These are phyloP conservation scores for Krasilnikovozyma curviuscula DNA, from an alignment of 768 basidiomycete species.

Conservation along the genomic window DNA sequence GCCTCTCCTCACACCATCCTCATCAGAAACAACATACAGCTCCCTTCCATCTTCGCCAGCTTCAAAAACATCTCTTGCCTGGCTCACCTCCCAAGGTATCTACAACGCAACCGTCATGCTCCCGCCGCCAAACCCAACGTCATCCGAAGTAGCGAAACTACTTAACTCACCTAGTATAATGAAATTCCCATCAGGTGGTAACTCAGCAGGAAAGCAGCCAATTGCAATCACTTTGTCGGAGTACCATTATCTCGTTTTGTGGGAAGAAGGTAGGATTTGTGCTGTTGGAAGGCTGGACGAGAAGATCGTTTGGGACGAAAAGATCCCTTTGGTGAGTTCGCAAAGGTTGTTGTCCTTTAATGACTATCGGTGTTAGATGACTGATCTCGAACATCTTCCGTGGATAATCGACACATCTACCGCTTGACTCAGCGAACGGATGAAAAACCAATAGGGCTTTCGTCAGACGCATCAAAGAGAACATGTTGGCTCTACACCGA, in stretches of 20 bases:
- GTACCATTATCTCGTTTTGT: constrained; percentile 77
- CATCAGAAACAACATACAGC: background rate
- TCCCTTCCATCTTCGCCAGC: background rate
- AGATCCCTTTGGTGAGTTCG: constrained; percentile 49
- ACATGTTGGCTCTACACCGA: constrained; percentile 92
- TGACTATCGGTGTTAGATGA: background rate
- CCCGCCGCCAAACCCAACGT: background rate
- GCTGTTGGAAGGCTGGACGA: constrained; percentile 67
- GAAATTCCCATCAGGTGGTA: background rate
- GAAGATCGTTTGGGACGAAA: constrained; percentile 61
- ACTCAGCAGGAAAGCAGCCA: constrained; percentile 33
- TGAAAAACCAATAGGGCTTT: constrained; percentile 52
- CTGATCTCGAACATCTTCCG: background rate
- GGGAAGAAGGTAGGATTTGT: constrained; percentile 52
- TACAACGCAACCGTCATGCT: background rate
- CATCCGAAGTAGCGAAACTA: too few species aligned
- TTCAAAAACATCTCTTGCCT: background rate
- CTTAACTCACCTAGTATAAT: background rate
- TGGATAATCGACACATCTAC: background rate
- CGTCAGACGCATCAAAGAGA: constrained; percentile 63
- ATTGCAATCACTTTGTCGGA: constrained; percentile 66
- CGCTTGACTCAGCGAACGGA: constrained; percentile 42
- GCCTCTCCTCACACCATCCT: background rate
- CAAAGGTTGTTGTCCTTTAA: too few species aligned
- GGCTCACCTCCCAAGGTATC: background rate